Evolutionary conservation across 108 stramenopile species (phyloP), one percentile per base, ranked within the genome.

Genomic region (Parmales sp.): DNA sequence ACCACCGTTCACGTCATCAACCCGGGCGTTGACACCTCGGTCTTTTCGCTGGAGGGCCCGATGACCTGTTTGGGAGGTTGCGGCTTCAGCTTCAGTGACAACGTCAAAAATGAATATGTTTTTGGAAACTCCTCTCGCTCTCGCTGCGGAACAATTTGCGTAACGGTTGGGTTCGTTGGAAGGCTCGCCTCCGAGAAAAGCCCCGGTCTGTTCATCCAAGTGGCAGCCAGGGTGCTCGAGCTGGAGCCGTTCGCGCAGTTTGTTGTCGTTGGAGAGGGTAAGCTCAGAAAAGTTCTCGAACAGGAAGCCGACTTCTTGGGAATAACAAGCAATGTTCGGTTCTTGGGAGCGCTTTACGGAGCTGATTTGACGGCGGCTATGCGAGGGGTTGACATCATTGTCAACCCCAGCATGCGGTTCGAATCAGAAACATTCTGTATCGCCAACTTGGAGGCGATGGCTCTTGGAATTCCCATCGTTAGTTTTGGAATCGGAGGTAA

Each of bases 401-500:
- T 82, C 9, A 79, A 82, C 45, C 81, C 81, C 7, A 69, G 75
- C 36, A 43, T 76, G 39, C 20, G 72, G 0, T 66, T 38, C 37
- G 45, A 46, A 38, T 65, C 67, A 36, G 82, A 82, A 38, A 82
- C 82, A 1, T 82, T 82, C 51, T 80, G 74, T 63, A 72, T 82
- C 13, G 72, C 67, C 1, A 82, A 82, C 39, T 29, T 82, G 31
- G 79, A 82, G 51, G 79, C 79, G 2, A 69, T 82, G 71, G 71
- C 77, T 13, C 20, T 67, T 8, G 78, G 66, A 0, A 44, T 46
- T 0, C 80, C 82, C 36, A 49, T 82, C 22, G 66, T 80, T n/a
- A 75, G 77, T 29, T 82, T 82, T 38, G 80, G 76, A 7, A 51
- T 80, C 11, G 82, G 79, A 3, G 82, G 82, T 2, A n/a, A n/a